Evolutionary conservation across 257 asterid species (phyloP).

Genomic region (Galeopsis tetrahit): DNA sequence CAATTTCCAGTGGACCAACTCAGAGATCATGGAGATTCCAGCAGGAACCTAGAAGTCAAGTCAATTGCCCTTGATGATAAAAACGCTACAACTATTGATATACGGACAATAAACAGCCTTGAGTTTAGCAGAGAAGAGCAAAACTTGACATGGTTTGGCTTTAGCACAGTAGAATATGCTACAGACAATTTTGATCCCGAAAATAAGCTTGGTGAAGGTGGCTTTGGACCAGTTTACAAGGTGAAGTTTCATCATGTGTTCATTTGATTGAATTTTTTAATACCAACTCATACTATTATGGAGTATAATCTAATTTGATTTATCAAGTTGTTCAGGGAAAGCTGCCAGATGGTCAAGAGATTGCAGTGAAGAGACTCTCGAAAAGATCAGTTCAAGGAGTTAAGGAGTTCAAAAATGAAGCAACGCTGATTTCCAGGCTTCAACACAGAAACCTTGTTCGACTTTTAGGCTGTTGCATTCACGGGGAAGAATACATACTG

Average conservation of each 20-base stretch:
- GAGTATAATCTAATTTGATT: neutral
- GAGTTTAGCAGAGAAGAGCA: constrained; percentile 26
- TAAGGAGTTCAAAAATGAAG: constrained; percentile 40
- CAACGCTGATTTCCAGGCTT: constrained; percentile 36
- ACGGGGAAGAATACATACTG: constrained; percentile 39
- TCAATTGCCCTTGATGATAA: neutral
- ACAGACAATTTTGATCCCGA: constrained; percentile 10
- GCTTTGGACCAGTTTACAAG: constrained; percentile 36
- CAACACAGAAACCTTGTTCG: constrained; percentile 42
- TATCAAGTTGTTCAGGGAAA: constrained; percentile 24
- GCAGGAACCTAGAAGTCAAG: constrained; percentile 4
- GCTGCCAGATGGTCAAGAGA: constrained; percentile 30
- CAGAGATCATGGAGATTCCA: neutral
- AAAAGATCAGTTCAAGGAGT: constrained; percentile 35
- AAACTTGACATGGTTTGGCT: constrained; percentile 27
- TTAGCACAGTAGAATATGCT: constrained; percentile 13
- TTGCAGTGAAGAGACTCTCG: constrained; percentile 30
- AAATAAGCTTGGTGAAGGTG: constrained; percentile 34
- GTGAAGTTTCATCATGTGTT: constrained; percentile 9
- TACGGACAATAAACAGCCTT: neutral
- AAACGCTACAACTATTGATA: neutral
- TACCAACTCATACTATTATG: neutral
- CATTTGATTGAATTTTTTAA: neutral
- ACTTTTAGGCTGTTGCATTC: constrained; percentile 32
- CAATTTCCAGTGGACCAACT: neutral